Base-by-base conservation (phyloP, 148 eudicot species). In the Rhododendron ovatum region DNA sequence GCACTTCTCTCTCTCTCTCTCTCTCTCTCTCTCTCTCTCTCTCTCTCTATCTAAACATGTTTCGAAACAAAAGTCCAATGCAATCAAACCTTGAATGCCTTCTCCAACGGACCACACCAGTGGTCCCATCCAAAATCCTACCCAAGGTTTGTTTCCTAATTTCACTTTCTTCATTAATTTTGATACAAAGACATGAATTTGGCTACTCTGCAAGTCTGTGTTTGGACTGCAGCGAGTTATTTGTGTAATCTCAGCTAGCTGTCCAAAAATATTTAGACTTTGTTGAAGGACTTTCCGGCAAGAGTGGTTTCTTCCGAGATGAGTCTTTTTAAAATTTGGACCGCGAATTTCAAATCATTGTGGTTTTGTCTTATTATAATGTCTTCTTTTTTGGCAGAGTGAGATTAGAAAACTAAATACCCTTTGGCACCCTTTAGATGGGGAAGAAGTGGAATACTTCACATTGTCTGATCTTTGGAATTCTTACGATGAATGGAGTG, bases 401-500 rank as follows among this genome's bases (percentile, higher is more conserved):
- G 98, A 94, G 89, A 90, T 90, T 17, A 90, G 90, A 86, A 92
- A 92, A 28, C 87, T 97, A 28, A 97, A 95, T 69, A 94, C 73
- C 86, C 88, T 95, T 4, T 97, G 99, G 99, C 92, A 97, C 74
- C 98, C 99, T 3, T 91, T 92, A 92, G 96, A 94, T 33, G 91
- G 92, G 78, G 98, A 94, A 74, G 93, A 92, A 20, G 88, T 97
- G 35, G 95, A 95, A 73, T 97, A 86, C 61, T 95, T 95, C 61
- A 91, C 90, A 20, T 79, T 97, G 84, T 82, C 89, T 86, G 96
- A 97, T 92, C 91, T 97, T n/a, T 97, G 99, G 99, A 87, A 90
- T 53, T 87, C 91, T 65, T 97, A 88, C 37, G 98, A 93, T 87
- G 98, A 97, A 91, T 94, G 96, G 98, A 97, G 99, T 89, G 96